Evolutionary conservation across 495 filamentous ascomycete genomes (phyloP).

Genomic region (Aspergillus avenaceus): DNA sequence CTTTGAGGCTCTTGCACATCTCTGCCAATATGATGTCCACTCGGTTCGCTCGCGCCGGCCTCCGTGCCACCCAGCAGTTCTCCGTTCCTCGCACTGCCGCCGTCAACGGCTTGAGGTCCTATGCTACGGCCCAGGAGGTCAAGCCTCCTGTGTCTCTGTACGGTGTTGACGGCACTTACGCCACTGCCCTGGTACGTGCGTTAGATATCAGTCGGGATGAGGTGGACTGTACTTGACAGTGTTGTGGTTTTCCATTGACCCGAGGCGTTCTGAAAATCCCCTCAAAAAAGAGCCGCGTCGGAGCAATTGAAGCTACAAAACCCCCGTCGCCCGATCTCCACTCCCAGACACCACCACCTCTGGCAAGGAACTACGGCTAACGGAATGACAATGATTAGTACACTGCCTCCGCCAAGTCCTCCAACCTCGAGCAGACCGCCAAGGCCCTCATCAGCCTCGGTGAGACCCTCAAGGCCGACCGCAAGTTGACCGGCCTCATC

Average conservation of each 20-base stretch:
- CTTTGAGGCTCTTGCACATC: not conserved
- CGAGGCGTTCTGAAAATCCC: constrained; percentile 6
- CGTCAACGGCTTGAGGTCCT: constrained; percentile 56
- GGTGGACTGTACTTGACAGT: not conserved
- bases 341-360: not conserved
- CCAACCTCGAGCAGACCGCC: constrained; percentile 74
- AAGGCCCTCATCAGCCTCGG: constrained; percentile 68
- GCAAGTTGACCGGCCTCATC: constrained; percentile 73
- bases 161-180: constrained; percentile 97
- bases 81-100: constrained; percentile 42
- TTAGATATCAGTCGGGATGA: not conserved
- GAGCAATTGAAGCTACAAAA: not conserved
- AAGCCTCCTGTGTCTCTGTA: constrained; percentile 88
- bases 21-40: constrained; percentile 40
- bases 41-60: constrained; percentile 46
- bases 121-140: constrained; percentile 67
- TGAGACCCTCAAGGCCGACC: constrained; percentile 70
- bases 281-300: constrained; percentile 1
- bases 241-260: constrained; percentile 8
- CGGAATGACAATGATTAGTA: constrained; percentile 55
- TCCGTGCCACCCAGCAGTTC: constrained; percentile 47
- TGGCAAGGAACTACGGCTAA: constrained; percentile 10
- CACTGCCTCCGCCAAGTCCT: constrained; percentile 86
- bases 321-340: not conserved
- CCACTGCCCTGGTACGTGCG: constrained; percentile 86